These are phyloP conservation scores for Xylaria grammica DNA, from an alignment of 495 filamentous ascomycete species.

Conservation along the genomic window DNA sequence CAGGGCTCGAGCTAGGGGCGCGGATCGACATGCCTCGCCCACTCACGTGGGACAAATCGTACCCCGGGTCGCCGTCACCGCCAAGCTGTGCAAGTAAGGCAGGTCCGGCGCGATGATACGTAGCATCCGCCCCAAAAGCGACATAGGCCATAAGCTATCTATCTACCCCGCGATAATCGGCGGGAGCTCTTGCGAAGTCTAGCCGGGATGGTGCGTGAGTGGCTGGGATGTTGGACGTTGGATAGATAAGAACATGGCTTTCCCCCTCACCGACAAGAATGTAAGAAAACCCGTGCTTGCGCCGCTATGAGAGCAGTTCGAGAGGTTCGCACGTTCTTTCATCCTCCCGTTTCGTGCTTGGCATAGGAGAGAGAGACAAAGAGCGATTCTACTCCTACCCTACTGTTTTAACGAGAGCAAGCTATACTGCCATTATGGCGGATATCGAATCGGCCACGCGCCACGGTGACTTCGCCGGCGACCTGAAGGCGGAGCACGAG, in stretches of 20 bases:
- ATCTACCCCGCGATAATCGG: conserved; percentile 17
- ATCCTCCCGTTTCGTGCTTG: not conserved
- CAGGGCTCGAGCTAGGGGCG: not conserved
- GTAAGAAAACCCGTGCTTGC: not conserved
- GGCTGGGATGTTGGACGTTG: conserved; percentile 1
- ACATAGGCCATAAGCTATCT: conserved; percentile 3
- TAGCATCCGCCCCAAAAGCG: not conserved
- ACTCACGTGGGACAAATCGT: not conserved
- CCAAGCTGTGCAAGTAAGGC: not conserved
- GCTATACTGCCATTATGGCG: conserved; percentile 24
- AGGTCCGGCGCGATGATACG: not conserved
- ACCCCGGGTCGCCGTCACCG: not conserved
- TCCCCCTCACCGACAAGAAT: not conserved
- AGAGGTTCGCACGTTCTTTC: not conserved
- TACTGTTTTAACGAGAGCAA: not conserved
- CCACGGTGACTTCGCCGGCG: conserved; percentile 25
- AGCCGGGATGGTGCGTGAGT: not conserved
- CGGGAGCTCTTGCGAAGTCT: not conserved
- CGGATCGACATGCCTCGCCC: not conserved
- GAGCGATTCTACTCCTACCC: too few species aligned
- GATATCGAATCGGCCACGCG: conserved; percentile 24
- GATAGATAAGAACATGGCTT: not conserved
- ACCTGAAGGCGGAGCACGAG: conserved; percentile 34
- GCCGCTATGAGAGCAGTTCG: not conserved
- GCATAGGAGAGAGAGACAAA: too few species aligned